Percentiles rank a stretch among this genome's conserved stretches.
These are phyloP conservation scores for Plasmodium gaboni DNA, from an alignment of 169 alveolate genomes.

Conservation along the genomic window DNA sequence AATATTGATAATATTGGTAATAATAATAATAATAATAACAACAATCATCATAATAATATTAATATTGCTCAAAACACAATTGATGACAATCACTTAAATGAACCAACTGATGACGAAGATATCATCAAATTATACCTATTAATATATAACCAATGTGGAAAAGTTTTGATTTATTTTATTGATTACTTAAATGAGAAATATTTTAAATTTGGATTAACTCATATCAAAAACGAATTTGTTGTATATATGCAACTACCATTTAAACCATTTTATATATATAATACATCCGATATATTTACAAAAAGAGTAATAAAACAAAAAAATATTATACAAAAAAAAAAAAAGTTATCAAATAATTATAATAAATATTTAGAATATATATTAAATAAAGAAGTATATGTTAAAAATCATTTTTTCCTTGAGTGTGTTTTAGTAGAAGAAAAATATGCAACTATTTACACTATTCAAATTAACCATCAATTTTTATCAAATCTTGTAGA, in stretches of 20 bases:
- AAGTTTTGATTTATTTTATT: conserved; percentile 43
- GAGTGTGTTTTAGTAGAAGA: conserved; percentile 42
- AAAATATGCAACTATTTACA: conserved; percentile 22
- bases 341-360: conserved; percentile 55
- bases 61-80: not conserved
- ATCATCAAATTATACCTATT: conserved; percentile 34
- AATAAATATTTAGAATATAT: conserved; percentile 52
- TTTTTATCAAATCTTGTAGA: conserved; percentile 14
- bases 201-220: conserved; percentile 55
- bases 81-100: not conserved
- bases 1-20: not conserved
- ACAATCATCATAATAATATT: not conserved
- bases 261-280: conserved; percentile 19
- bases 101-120: conserved; percentile 1
- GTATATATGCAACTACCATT: conserved; percentile 26
- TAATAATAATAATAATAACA: not conserved
- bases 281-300: conserved; percentile 19
- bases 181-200: conserved; percentile 18
- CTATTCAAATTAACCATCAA: conserved; percentile 56
- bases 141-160: conserved; percentile 39
- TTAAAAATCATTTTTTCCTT: conserved; percentile 36
- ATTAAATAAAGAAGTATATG: conserved; percentile 30
- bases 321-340: conserved; percentile 49
- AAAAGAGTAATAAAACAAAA: conserved; percentile 59
- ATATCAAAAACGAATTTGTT: conserved; percentile 13